Evolutionary conservation across 352 stramenopile species (phyloP), one percentile per base, ranked within the genome.

Genomic region (Globisporangium iwayamae): DNA sequence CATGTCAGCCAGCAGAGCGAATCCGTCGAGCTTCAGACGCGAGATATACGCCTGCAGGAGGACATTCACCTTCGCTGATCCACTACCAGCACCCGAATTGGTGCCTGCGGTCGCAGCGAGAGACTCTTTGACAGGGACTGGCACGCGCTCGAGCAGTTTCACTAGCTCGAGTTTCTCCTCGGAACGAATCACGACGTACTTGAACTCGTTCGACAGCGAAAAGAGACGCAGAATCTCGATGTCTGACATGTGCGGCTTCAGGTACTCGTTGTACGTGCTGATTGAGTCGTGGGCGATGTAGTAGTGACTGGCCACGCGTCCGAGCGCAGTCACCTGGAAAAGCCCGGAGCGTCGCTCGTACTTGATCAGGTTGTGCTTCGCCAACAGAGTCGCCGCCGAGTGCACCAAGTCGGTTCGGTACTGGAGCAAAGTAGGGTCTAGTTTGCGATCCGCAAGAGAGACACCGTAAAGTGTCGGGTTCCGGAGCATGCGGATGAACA

Each of bases 221-320:
- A 99, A 99, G 9, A 99, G 71, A n/a, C 97, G 86, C 58, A 99
- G 87, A 30, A 99, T 89, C 68, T 99, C 98, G 78, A 99, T 99
- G 69, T 99, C 97, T n/a, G 94, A 98, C 97, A 99, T 99, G 66
- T 97, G 97, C 2, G 97, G 97, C 71, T 98, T 98, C 64, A 99
- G 75, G 66, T 99, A 97, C 67, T 99, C 89, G 70, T 98, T 99
- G 81, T 99, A 99, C 30, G 96, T 95, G 50, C 96, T 91, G 87
- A 99, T 99, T 20, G 95, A 99, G 56, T 98, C 84, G 71, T 99
- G 96, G 2, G 90, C 96, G 63, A 99, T 97, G 80, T 99, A 99
- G 77, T 99, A 99, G 74, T 99, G 96, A 79, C 93, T 98, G 30
- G 98, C 96, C 30, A 99, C 96, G 58, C 96, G 87, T 30, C 98